Conservation (phyloP, 805 yeast genomes). For the Blastobotrys chiropterorum region DNA sequence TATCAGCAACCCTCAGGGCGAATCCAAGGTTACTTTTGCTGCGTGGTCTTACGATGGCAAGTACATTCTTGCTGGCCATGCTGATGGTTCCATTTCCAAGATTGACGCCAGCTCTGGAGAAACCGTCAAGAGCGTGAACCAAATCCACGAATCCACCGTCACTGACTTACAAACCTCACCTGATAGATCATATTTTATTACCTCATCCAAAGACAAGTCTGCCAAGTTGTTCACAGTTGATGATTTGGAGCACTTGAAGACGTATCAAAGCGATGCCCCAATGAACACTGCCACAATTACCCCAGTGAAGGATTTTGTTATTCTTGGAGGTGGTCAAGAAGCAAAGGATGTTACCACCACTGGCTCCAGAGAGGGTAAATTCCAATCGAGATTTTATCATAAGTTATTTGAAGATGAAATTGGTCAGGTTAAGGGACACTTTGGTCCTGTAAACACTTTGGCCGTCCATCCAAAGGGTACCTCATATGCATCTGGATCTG, state of each 20-base stretch:
- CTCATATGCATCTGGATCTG: constrained; percentile 95
- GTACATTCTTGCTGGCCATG: constrained; percentile 79
- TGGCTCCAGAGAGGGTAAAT: constrained; percentile 85
- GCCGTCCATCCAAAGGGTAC: constrained; percentile 94
- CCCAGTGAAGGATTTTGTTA: constrained; percentile 83
- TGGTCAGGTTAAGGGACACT: constrained; percentile 96
- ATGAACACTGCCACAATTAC: constrained; percentile 93
- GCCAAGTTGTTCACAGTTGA: constrained; percentile 77
- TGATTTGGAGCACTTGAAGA: constrained; percentile 58
- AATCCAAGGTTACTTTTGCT: constrained; percentile 45
- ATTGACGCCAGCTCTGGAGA: constrained; percentile 70
- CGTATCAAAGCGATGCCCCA: constrained; percentile 83
- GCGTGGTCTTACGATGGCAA: constrained; percentile 77
- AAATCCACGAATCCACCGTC: constrained; percentile 61
- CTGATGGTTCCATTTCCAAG: constrained; percentile 78
- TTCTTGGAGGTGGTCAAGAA: constrained; percentile 98
- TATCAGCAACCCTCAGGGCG: constrained; percentile 52
- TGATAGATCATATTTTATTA: constrained; percentile 84
- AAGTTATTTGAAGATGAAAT: constrained; percentile 92
- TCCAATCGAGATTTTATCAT: constrained; percentile 94
- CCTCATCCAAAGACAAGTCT: constrained; percentile 86
- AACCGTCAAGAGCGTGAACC: constrained; percentile 33
- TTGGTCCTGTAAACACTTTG: constrained; percentile 94
- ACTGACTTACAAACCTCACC: constrained; percentile 88
- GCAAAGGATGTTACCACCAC: constrained; percentile 99